Percentiles rank a stretch among this genome's conserved stretches.
These are phyloP conservation scores for Colletotrichum tropicicola DNA, from an alignment of 2,329 filamentous ascomycete species.

Conservation along the genomic window DNA sequence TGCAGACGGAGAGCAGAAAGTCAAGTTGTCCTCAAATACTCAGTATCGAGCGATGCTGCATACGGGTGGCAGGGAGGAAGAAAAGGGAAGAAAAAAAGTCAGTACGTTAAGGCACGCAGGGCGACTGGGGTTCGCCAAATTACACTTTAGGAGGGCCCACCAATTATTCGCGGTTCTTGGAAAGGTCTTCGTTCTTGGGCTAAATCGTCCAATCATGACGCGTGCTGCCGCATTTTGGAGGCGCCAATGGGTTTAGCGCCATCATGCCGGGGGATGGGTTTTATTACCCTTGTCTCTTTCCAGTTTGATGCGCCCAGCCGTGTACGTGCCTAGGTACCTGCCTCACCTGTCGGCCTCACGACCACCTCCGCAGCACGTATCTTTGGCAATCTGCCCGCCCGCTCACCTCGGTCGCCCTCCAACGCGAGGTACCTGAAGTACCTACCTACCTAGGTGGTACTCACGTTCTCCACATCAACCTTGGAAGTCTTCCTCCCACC, in stretches of 20 bases:
- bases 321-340: too few relatives aligned
- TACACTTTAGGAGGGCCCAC: conserved; percentile 8
- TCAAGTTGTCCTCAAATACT: too few relatives aligned
- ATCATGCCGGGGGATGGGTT: background rate
- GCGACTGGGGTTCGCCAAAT: conserved; percentile 2
- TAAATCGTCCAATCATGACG: conserved; percentile 23
- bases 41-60: too few relatives aligned
- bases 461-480: background rate
- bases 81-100: too few relatives aligned
- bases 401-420: background rate
- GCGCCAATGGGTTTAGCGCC: conserved; percentile 12
- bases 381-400: background rate
- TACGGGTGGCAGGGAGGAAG: too few relatives aligned
- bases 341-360: too few relatives aligned
- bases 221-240: background rate
- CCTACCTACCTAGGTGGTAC: background rate
- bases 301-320: too few relatives aligned
- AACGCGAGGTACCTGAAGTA: background rate
- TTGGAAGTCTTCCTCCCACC: too few relatives aligned
- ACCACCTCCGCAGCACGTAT: background rate
- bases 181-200: conserved; percentile 11
- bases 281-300: background rate
- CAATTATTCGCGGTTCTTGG: conserved; percentile 15
- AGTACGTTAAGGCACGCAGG: too few relatives aligned
- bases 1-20: too few relatives aligned